Percentiles rank a stretch among this genome's conserved stretches.
These are phyloP conservation scores for Raffaelea ambrosiae DNA, from an alignment of 2,329 filamentous ascomycete species.

Conservation along the genomic window DNA sequence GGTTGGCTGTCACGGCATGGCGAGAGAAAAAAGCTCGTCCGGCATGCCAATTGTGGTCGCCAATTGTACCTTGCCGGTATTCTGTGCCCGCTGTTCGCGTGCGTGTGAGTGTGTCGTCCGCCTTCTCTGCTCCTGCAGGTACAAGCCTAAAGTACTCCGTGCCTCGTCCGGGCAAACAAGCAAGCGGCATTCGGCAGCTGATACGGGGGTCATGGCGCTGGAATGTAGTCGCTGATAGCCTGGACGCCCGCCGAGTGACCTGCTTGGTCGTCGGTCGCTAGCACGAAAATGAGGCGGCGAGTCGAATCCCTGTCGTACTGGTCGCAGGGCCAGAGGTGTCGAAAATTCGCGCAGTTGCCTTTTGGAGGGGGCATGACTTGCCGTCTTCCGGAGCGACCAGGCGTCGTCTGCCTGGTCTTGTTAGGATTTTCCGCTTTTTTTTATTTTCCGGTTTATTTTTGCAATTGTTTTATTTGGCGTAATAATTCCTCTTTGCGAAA, in stretches of 20 bases:
- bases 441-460: background rate
- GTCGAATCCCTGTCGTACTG: conserved; percentile 6
- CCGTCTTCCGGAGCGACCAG: background rate
- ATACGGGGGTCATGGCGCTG: background rate
- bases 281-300: conserved; percentile 6
- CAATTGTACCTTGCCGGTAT: too few species aligned
- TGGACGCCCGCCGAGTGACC: conserved; percentile 5
- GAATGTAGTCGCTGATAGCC: conserved; percentile 7
- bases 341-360: background rate
- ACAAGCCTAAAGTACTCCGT: too few species aligned
- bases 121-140: too few species aligned
- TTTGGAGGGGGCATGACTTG: background rate
- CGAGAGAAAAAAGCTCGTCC: too few species aligned
- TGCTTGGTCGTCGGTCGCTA: conserved; percentile 1
- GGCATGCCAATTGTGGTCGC: too few species aligned
- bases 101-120: too few species aligned
- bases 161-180: too few species aligned
- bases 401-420: background rate
- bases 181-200: too few species aligned
- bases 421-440: background rate
- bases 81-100: too few species aligned
- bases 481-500: background rate
- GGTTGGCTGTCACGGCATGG: too few species aligned
- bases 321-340: background rate
- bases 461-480: too few species aligned